Percentiles rank a stretch among this genome's conserved stretches.
Evolutionary conservation across 75 land plant genomes (phyloP).

Genomic region (Adiantum capillusveneris): DNA sequence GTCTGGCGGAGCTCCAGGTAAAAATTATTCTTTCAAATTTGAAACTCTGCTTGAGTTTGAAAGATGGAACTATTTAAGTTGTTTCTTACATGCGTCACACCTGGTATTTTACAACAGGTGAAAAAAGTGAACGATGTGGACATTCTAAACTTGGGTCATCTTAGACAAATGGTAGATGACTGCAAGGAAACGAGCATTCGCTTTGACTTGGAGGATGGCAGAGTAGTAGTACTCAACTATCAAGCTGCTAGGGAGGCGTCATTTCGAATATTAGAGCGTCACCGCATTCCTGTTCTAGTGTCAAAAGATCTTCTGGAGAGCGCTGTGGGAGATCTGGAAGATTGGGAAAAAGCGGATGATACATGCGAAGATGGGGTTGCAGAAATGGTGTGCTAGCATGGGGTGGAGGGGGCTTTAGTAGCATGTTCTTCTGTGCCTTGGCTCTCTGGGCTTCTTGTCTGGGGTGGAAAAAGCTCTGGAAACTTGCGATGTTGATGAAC

Average conservation of each 20-base stretch:
- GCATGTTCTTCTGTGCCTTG: too few species aligned
- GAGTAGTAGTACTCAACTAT: conserved; percentile 70
- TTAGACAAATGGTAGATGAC: conserved; percentile 61
- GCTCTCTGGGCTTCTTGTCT: too few species aligned
- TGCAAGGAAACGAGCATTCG: conserved; percentile 54
- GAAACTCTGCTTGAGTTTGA: too few species aligned
- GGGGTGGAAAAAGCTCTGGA: too few species aligned
- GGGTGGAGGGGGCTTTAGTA: too few species aligned
- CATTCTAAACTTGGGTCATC: conserved; percentile 67
- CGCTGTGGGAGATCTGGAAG: not conserved
- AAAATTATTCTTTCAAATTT: not conserved
- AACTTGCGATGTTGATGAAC: too few species aligned
- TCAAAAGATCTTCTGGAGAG: conserved; percentile 47
- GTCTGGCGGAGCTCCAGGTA: conserved; percentile 88
- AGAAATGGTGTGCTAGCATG: too few species aligned
- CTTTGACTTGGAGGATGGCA: conserved; percentile 87
- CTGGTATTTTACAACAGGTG: conserved; percentile 45
- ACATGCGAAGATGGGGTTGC: not conserved
- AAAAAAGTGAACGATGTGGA: conserved; percentile 81
- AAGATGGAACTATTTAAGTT: too few species aligned
- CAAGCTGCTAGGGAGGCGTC: conserved; percentile 67
- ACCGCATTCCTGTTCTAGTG: conserved; percentile 72
- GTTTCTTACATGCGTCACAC: too few species aligned
- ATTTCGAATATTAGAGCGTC: conserved; percentile 62
- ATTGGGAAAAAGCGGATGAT: conserved; percentile 1